Evolutionary conservation across 2,329 filamentous ascomycete species (phyloP).

Genomic region (Tolypocladium guangdongense): DNA sequence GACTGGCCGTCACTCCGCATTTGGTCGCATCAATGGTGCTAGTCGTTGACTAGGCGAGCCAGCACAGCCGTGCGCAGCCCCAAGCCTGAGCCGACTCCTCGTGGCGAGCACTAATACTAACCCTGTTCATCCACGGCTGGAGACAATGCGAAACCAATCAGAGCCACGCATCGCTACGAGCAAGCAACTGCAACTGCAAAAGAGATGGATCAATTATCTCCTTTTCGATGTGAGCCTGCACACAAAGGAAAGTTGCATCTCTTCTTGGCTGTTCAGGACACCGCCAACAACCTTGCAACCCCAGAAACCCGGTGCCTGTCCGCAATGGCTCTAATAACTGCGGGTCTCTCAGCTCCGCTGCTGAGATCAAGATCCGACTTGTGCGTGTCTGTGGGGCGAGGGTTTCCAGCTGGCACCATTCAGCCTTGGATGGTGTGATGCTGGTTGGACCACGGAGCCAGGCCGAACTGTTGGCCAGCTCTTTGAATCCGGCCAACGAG

Average conservation of each 20-base stretch:
- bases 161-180: neutral
- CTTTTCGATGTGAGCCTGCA: neutral
- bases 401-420: conserved; percentile 10
- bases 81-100: neutral
- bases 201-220: neutral
- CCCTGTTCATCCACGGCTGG: neutral
- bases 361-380: neutral
- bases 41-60: neutral
- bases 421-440: conserved; percentile 13
- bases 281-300: neutral
- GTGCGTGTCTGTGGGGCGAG: neutral
- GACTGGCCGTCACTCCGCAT: neutral
- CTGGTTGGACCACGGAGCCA: neutral
- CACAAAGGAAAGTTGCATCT: neutral
- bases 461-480: neutral
- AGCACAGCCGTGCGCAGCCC: neutral
- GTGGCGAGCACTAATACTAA: neutral
- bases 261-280: neutral
- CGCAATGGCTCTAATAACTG: neutral
- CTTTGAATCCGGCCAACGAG: neutral
- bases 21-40: neutral
- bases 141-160: neutral
- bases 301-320: neutral
- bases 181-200: neutral
- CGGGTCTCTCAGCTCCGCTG: neutral